Conservation (phyloP, 202 grass and related monocot species). For the Panicum virgatum region DNA sequence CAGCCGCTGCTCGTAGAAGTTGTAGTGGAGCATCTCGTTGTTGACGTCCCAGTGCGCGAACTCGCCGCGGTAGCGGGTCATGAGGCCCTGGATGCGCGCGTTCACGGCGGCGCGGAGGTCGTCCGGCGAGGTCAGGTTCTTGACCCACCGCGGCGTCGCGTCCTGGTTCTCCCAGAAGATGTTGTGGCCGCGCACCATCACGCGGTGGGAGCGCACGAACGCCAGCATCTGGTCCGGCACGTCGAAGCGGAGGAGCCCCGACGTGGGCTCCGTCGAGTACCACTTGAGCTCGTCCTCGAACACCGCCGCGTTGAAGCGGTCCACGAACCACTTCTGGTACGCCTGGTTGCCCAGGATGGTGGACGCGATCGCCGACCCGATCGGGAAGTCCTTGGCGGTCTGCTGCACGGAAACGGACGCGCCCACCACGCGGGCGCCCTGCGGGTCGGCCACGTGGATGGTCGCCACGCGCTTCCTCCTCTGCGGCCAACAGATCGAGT, state of each 20-base stretch:
- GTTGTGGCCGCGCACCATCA: conserved; percentile 90
- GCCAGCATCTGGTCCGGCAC: conserved; percentile 84
- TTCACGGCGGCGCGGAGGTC: conserved; percentile 72
- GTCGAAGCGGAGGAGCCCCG: conserved; percentile 69
- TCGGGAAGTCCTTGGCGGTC: conserved; percentile 77
- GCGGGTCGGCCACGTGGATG: conserved; percentile 70
- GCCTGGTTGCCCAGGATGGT: conserved; percentile 75
- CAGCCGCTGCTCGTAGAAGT: conserved; percentile 92
- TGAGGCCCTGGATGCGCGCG: conserved; percentile 74
- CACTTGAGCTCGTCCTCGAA: conserved; percentile 99
- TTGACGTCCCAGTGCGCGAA: conserved; percentile 98
- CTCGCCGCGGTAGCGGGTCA: conserved; percentile 84
- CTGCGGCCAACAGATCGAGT: conserved; percentile 32
- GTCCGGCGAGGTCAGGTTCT: conserved; percentile 52
- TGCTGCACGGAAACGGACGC: conserved; percentile 72
- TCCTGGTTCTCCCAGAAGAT: conserved; percentile 99
- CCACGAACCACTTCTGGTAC: conserved; percentile 93
- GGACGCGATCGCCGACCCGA: conserved; percentile 82
- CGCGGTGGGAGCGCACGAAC: conserved; percentile 73
- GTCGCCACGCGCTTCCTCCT: conserved; percentile 72
- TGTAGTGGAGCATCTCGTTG: conserved; percentile 99
- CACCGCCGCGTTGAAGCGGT: conserved; percentile 92
- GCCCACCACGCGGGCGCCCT: conserved; percentile 62
- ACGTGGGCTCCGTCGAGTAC: conserved; percentile 89
- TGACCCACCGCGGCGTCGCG: conserved; percentile 77